Base-by-base conservation (phyloP, 192 early-diverging fungal species). In the Nowakowskiella sp. region DNA sequence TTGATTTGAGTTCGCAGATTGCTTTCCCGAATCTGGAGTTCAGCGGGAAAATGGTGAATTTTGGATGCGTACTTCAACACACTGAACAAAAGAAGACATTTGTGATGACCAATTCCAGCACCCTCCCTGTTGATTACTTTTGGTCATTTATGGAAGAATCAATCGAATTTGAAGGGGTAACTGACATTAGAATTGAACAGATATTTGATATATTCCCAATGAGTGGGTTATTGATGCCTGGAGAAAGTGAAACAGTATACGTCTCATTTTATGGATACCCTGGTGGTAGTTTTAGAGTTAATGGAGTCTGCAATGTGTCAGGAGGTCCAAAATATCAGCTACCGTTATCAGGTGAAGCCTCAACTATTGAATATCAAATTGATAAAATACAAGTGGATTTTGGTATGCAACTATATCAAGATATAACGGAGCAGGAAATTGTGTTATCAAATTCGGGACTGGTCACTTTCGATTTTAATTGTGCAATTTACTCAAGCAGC, bases 271-370 rank as follows among this genome's bases (percentile, higher is more conserved):
- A 60, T 39, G 76, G 73, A 9, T 61, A 71, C 36, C 31, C 51
- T 29, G 47, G 33, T 34, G 62, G 65, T 22, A 51, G 31, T 5
- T 72, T 67, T 48, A 44, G 36, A 22, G 54, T 44, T 9, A 49
- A 49, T 4, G 72, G 65, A 0, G 6, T 77, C n/a, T 80, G 76
- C 48, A 74, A 78, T 47, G 76, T 79, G 6, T 23, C 42, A 16
- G 76, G 79, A 1, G 79, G 79, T 0, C 79, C 79, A 19, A 74
- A 74, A 21, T 81, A 81, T 50, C 70, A 80, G 50, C 31, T 80
- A 26, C 3, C 13, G 21, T 31, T 81, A 6, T 45, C 60, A 42
- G 77, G 77, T n/a, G 71, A 77, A 47, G 71, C 70, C 7, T 76
- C 79, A 1, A 36, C 34, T 21, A 64, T 79, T 8, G 55, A 68